Conservation (phyloP, 1,284 basidiomycete species). For the Irpex sp. region DNA sequence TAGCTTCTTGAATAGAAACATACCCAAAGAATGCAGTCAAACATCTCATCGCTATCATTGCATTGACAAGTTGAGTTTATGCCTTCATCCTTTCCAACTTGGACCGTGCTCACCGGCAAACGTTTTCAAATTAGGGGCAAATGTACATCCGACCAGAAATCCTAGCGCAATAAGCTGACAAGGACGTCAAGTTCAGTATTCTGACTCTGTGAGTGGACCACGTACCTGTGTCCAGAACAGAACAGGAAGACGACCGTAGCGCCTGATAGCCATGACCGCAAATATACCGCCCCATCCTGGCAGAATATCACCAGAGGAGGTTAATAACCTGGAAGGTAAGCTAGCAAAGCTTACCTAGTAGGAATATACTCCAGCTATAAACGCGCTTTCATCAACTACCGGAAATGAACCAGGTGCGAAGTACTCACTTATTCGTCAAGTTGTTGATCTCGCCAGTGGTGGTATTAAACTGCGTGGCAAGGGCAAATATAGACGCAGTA, state of each 20-base stretch:
- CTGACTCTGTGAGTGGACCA: background rate
- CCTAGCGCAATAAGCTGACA: constrained; percentile 39
- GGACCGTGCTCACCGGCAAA: constrained; percentile 37
- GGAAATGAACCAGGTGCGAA: background rate
- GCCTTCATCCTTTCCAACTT: too few relatives aligned
- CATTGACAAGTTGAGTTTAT: constrained; percentile 38
- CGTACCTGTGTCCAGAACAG: constrained; percentile 58
- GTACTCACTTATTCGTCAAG: constrained; percentile 50
- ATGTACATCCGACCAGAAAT: constrained; percentile 47
- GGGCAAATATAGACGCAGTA: constrained; percentile 53
- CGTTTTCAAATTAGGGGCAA: constrained; percentile 46
- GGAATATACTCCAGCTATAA: constrained; percentile 61
- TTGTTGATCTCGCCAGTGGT: constrained; percentile 57
- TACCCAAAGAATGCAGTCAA: constrained; percentile 67
- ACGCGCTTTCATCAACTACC: background rate
- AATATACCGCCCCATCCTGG: constrained; percentile 55
- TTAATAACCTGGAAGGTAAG: background rate
- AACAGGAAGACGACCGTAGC: constrained; percentile 54
- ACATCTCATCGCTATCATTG: constrained; percentile 34
- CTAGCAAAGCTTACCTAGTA: constrained; percentile 37
- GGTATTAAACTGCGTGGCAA: constrained; percentile 54
- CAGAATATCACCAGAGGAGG: background rate
- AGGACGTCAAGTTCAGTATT: background rate
- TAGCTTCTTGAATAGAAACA: constrained; percentile 10
- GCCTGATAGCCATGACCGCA: constrained; percentile 55